Evolutionary conservation across 495 filamentous ascomycete genomes (phyloP), one percentile per base, ranked within the genome.

Genomic region (Penicillium ucsense): DNA sequence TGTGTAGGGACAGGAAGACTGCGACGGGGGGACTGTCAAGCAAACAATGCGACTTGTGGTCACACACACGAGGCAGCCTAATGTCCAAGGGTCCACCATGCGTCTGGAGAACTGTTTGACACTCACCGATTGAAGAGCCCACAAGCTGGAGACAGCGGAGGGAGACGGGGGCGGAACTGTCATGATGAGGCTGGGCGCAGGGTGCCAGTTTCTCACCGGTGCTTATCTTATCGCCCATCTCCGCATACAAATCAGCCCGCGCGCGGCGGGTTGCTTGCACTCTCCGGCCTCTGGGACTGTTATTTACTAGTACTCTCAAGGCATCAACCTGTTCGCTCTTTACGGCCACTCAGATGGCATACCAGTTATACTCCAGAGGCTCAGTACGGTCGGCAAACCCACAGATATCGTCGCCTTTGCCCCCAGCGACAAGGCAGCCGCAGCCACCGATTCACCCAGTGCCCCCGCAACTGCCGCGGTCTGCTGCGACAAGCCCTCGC

Each of bases 161-260:
- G 35, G 41, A 47, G 45, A 34, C 20, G 40, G 35, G 35, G 36
- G 38, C 30, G 31, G 41, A 29, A 5, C 32, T 3, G 29, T 28
- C 31, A 9, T 10, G 37, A 51, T 31, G 48, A 55, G 52, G 45
- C 48, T 48, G 45, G 48, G 20, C 20, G 20, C 54, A 58, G 57
- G 52, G 52, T 56, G 55, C 1, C 20, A 20, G 20, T 20, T 53
- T 58, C 55, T 41, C 39, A 41, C 36, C 45, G 43, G 47, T 30
- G 35, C 64, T 68, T 66, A 67, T 65, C 59, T 69, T 71, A 68
- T 69, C 65, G 62, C 59, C 59, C 20, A 67, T 66, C 67, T 68
- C 70, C 66, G 65, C 64, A 62, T 51, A 53, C 50, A 20, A 20
- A 20, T 20, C 20, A 20, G 20, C 20, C 20, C 20, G 20, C 20